A percentile compares a stretch with the other conserved stretches of the same genome.
Evolutionary conservation across 306 rosid genomes (phyloP).

Genomic region (Purshia tridentata): DNA sequence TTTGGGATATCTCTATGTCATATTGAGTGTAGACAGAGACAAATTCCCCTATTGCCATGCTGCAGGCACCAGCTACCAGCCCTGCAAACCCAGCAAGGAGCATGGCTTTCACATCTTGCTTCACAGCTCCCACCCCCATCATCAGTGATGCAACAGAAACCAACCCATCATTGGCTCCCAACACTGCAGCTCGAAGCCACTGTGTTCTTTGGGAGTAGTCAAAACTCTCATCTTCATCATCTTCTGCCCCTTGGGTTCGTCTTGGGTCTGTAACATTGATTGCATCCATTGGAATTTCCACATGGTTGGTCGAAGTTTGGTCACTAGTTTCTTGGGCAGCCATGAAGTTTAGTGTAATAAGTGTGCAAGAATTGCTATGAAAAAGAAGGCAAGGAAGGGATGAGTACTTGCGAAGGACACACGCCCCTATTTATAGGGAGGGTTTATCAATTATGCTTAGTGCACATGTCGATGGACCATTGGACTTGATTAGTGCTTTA

Average conservation of each 20-base stretch:
- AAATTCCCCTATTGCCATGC: conserved; percentile 66
- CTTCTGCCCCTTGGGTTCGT: conserved; percentile 13
- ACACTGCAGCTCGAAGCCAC: conserved; percentile 51
- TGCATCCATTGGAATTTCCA: conserved; percentile 39
- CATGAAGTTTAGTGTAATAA: conserved; percentile 27
- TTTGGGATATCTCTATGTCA: conserved; percentile 51
- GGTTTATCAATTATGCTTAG: conserved; percentile 3
- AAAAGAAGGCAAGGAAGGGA: conserved; percentile 8
- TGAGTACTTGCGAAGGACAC: conserved; percentile 43
- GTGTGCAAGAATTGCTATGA: background rate
- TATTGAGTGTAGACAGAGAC: conserved; percentile 51
- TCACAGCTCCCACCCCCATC: conserved; percentile 60
- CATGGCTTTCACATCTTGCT: conserved; percentile 42
- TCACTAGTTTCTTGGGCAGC: conserved; percentile 38
- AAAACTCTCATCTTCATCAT: conserved; percentile 21
- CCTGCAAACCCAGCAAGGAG: conserved; percentile 60
- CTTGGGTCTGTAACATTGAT: conserved; percentile 19
- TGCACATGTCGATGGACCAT: conserved; percentile 16
- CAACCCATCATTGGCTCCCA: conserved; percentile 65
- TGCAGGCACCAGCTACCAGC: conserved; percentile 55
- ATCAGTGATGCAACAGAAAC: conserved; percentile 55
- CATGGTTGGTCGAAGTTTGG: conserved; percentile 27
- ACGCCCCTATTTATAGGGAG: conserved; percentile 41
- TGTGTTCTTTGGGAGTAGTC: conserved; percentile 50
- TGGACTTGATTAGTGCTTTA: background rate